Conservation (phyloP, 2,329 filamentous ascomycete genomes). For the Pseudocercospora pini-densiflorae region DNA sequence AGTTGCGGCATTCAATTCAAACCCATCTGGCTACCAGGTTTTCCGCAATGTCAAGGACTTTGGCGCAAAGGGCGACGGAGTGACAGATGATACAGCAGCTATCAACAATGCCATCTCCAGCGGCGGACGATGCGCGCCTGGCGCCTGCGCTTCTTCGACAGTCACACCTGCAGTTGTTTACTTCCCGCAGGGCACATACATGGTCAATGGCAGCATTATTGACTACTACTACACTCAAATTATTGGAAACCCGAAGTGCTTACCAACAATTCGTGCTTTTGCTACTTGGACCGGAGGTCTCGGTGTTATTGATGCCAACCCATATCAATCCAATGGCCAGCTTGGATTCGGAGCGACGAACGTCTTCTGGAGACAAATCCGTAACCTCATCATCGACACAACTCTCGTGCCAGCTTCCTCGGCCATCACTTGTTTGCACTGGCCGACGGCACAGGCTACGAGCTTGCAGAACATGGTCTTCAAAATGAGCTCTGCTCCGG, state of each 20-base stretch:
- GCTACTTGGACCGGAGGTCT: constrained; percentile 46
- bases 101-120: constrained; percentile 53
- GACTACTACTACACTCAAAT: constrained; percentile 68
- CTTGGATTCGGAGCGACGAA: constrained; percentile 55
- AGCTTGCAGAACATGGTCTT: constrained; percentile 52
- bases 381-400: constrained; percentile 68
- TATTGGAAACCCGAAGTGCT: constrained; percentile 62
- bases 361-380: constrained; percentile 68
- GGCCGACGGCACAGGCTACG: constrained; percentile 52
- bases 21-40: constrained; percentile 47
- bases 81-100: constrained; percentile 61
- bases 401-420: constrained; percentile 52
- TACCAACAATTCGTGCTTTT: constrained; percentile 63
- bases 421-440: constrained; percentile 52
- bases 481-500: constrained; percentile 48
- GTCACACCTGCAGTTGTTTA: constrained; percentile 61
- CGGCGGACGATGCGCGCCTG: constrained; percentile 48
- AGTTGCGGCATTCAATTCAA: constrained; percentile 52
- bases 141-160: constrained; percentile 50
- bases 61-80: constrained; percentile 52
- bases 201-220: constrained; percentile 60
- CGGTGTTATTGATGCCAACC: constrained; percentile 63
- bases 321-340: constrained; percentile 49
- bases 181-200: constrained; percentile 63
- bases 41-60: constrained; percentile 57